phyloP scores from a whole-genome alignment of 2,329 filamentous ascomycete genomes.

The Diaporthe sp. region DNA sequence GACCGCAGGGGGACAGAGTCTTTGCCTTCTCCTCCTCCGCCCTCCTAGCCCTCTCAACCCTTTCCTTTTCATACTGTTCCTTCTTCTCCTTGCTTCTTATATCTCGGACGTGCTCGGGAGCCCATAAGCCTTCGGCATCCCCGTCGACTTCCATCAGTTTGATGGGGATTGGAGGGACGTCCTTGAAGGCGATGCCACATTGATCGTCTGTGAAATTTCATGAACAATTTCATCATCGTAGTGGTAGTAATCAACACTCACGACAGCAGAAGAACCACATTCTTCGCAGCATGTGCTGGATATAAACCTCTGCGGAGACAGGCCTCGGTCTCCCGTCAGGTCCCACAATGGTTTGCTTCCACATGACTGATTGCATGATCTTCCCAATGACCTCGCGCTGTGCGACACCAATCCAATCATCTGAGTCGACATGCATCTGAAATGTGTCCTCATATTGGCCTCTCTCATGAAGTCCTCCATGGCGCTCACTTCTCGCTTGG shows the following conservation, averaged over 20 bases:
- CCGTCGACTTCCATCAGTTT: neutral
- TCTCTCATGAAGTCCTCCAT: neutral
- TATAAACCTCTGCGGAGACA: neutral
- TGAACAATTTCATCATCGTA: neutral
- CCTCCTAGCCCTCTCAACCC: neutral
- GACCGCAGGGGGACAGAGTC: neutral
- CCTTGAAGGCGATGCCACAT: neutral
- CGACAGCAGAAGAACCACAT: neutral
- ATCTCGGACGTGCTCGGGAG: neutral
- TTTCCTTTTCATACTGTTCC: neutral
- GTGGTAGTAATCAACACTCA: neutral
- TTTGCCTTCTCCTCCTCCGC: neutral
- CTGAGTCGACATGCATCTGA: neutral
- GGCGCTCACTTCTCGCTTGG: neutral
- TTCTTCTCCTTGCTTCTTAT: neutral
- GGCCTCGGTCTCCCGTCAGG: neutral
- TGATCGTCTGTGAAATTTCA: neutral
- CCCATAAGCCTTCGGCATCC: neutral
- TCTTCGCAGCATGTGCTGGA: neutral
- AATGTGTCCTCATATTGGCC: neutral
- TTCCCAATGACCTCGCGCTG: neutral
- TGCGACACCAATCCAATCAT: neutral
- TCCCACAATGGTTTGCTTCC: neutral
- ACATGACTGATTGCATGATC: neutral
- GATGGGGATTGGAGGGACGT: neutral